Evolutionary conservation across 208 protist genomes (phyloP).

Genomic region (Leishmania tarentolae): DNA sequence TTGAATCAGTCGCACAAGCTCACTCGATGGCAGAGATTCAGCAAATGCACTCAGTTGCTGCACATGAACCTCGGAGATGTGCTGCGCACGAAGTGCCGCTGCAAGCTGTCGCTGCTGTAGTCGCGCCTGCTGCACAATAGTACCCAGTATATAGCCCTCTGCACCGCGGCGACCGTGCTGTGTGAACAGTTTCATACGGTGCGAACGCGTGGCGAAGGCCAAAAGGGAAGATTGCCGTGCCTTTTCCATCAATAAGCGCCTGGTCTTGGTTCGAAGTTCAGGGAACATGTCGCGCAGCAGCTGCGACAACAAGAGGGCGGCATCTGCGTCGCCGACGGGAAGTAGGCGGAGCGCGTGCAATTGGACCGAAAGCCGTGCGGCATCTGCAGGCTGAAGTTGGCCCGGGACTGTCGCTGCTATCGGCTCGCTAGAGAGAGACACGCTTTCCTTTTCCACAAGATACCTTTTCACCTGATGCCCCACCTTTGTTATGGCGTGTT

Average conservation of each 20-base stretch:
- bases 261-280: constrained; percentile 75
- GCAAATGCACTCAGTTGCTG: constrained; percentile 35
- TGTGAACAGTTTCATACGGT: constrained; percentile 57
- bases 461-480: constrained; percentile 31
- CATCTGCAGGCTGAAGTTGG: constrained; percentile 11
- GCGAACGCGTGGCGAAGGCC: constrained; percentile 68
- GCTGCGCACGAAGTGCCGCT: constrained; percentile 56
- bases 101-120: constrained; percentile 76
- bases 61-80: constrained; percentile 42
- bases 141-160: constrained; percentile 55
- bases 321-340: constrained; percentile 20
- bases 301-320: constrained; percentile 31
- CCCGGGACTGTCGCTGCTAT: not conserved
- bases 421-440: not conserved
- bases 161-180: constrained; percentile 28
- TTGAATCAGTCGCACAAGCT: constrained; percentile 48
- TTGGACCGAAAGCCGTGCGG: constrained; percentile 23
- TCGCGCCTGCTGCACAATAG: constrained; percentile 60
- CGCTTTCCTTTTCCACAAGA: constrained; percentile 16
- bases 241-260: constrained; percentile 44
- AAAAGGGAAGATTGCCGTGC: constrained; percentile 67
- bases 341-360: constrained; percentile 55
- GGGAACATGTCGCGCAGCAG: constrained; percentile 68
- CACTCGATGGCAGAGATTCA: constrained; percentile 26
- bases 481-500: constrained; percentile 37